Conservation (phyloP, 345 rosid genomes). For the Citrus mangshanensis region DNA sequence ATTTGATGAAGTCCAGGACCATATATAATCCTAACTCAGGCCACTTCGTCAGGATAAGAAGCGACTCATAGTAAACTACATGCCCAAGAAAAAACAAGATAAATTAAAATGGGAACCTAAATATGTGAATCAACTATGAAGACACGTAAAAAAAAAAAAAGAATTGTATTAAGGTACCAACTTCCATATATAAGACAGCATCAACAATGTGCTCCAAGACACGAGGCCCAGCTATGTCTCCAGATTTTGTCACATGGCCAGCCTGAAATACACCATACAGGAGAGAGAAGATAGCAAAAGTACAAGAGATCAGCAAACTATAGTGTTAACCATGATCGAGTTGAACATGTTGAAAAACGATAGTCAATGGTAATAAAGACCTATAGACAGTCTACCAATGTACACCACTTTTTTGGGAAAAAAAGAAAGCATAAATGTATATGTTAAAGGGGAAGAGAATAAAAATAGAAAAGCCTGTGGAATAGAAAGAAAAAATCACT, state of each 20-base stretch:
- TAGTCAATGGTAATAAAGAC: background rate
- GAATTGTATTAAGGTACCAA: constrained; percentile 37
- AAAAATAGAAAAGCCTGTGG: background rate
- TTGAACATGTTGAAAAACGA: background rate
- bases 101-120: background rate
- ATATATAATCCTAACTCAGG: background rate
- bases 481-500: background rate
- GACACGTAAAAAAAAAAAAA: background rate
- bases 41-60: background rate
- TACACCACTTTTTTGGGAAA: background rate
- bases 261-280: constrained; percentile 41
- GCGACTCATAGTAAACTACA: background rate
- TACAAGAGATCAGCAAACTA: constrained; percentile 3
- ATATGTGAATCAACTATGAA: constrained; percentile 13
- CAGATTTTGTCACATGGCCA: constrained; percentile 91
- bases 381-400: background rate
- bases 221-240: constrained; percentile 98
- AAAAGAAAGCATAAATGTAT: background rate
- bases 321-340: background rate
- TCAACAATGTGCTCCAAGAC: constrained; percentile 98
- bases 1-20: background rate
- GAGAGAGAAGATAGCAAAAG: constrained; percentile 2
- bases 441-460: background rate
- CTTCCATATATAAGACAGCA: constrained; percentile 93
- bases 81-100: background rate